Conservation (phyloP, 495 filamentous ascomycete genomes). For the Rhypophila decipiens region DNA sequence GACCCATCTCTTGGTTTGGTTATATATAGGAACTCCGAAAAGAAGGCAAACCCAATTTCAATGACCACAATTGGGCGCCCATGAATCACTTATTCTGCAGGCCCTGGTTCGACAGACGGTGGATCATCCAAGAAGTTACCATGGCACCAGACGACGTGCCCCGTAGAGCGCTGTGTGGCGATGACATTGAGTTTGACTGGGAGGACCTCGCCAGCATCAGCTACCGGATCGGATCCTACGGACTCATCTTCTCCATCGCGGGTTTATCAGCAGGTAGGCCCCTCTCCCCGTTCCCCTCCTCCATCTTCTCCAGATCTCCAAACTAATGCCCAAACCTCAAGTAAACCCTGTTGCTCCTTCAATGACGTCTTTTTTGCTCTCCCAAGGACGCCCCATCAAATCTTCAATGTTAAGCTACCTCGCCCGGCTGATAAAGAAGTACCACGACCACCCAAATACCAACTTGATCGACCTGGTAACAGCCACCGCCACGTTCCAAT, state of each 20-base stretch:
- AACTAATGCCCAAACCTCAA: background rate
- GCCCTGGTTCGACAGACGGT: constrained; percentile 23
- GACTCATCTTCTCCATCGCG: constrained; percentile 6
- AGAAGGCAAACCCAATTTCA: constrained; percentile 11
- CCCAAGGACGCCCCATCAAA: background rate
- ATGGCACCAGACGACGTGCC: constrained; percentile 10
- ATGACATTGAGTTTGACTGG: constrained; percentile 17
- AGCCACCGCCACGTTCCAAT: constrained; percentile 8
- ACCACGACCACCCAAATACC: background rate
- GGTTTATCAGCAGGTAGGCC: constrained; percentile 4
- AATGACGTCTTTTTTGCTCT: constrained; percentile 2
- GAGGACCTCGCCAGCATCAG: constrained; percentile 12
- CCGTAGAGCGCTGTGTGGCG: constrained; percentile 7
- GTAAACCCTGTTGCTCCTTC: no score
- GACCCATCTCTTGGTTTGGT: background rate
- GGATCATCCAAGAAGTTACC: constrained; percentile 24
- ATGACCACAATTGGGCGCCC: constrained; percentile 15
- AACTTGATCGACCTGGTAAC: constrained; percentile 2
- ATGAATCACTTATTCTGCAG: constrained; percentile 10
- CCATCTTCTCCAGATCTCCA: no score
- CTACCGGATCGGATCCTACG: constrained; percentile 9
- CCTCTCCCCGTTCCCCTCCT: no score
- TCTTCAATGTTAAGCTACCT: constrained; percentile 10
- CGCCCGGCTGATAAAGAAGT: constrained; percentile 4
- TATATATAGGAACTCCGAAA: background rate